phyloP scores from a whole-genome alignment of 805 yeast species.

The Sugiyamaella valdiviana region DNA sequence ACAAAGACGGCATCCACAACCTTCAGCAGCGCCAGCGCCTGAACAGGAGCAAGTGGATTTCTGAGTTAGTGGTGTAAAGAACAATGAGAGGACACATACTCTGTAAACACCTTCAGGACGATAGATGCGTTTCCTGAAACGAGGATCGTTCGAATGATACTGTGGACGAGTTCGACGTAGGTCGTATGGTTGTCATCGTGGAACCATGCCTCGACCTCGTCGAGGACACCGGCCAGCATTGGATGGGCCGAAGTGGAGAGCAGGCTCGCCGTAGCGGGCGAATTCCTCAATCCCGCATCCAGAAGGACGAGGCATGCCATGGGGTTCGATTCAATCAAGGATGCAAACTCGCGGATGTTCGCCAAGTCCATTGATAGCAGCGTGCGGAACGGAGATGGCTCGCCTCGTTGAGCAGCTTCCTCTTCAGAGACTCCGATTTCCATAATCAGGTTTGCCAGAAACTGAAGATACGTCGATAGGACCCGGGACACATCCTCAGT shows the following conservation, averaged over 20 bases:
- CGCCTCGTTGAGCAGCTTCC: too few relatives aligned
- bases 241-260: background rate
- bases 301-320: background rate
- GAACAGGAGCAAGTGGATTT: background rate
- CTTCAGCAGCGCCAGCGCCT: conserved; percentile 15
- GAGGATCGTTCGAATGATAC: conserved; percentile 3
- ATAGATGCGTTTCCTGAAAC: background rate
- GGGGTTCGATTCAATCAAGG: background rate
- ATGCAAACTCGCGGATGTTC: background rate
- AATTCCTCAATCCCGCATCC: background rate
- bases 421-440: conserved; percentile 7
- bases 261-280: background rate
- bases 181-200: conserved; percentile 6
- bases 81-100: background rate
- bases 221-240: conserved; percentile 2
- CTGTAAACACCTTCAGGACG: conserved; percentile 1
- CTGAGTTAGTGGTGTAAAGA: background rate
- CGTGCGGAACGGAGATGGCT: too few relatives aligned
- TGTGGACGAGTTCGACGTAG: background rate
- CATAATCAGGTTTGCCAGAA: conserved; percentile 9
- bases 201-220: conserved; percentile 9
- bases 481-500: conserved; percentile 5
- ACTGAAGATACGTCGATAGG: conserved; percentile 6
- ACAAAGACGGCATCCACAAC: conserved; percentile 16
- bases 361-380: background rate